Conservation (phyloP, 108 stramenopile genomes). For the Stephanodiscus minutulus region DNA sequence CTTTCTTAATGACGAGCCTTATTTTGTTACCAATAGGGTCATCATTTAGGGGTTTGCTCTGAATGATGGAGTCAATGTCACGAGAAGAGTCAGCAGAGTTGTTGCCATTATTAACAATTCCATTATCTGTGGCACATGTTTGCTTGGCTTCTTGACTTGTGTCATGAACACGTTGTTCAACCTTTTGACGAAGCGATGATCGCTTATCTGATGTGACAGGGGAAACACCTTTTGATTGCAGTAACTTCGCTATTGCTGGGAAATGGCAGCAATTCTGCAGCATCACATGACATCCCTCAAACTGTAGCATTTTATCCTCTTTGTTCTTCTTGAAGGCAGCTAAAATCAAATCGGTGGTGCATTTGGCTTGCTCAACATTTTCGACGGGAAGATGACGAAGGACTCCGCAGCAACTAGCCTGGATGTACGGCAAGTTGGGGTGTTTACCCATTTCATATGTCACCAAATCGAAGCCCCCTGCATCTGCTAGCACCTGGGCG, state of each 20-base stretch:
- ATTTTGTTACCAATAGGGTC: constrained; percentile 28
- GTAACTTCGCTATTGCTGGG: constrained; percentile 6
- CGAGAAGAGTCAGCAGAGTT: background rate
- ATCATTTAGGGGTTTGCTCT: constrained; percentile 12
- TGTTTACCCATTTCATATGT: constrained; percentile 29
- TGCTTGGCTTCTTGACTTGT: background rate
- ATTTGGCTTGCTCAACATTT: constrained; percentile 27
- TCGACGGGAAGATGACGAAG: constrained; percentile 25
- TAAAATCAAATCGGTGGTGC: constrained; percentile 14
- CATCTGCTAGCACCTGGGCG: constrained; percentile 8
- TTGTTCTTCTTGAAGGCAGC: constrained; percentile 32
- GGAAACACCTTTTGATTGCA: constrained; percentile 12
- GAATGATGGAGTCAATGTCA: background rate
- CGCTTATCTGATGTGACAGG: background rate
- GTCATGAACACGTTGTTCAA: background rate
- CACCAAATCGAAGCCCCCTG: constrained; percentile 30
- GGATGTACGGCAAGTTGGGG: constrained; percentile 11
- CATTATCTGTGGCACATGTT: background rate
- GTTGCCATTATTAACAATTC: background rate
- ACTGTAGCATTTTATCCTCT: constrained; percentile 27
- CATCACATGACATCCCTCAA: constrained; percentile 35
- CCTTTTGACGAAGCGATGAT: background rate
- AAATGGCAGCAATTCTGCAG: constrained; percentile 19
- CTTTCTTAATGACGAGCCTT: constrained; percentile 18
- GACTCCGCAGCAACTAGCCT: constrained; percentile 20